A percentile compares a stretch with the other conserved stretches of the same genome.
These are phyloP conservation scores for Talaromyces sp. DNA, from an alignment of 2,329 filamentous ascomycete genomes.

Conservation along the genomic window DNA sequence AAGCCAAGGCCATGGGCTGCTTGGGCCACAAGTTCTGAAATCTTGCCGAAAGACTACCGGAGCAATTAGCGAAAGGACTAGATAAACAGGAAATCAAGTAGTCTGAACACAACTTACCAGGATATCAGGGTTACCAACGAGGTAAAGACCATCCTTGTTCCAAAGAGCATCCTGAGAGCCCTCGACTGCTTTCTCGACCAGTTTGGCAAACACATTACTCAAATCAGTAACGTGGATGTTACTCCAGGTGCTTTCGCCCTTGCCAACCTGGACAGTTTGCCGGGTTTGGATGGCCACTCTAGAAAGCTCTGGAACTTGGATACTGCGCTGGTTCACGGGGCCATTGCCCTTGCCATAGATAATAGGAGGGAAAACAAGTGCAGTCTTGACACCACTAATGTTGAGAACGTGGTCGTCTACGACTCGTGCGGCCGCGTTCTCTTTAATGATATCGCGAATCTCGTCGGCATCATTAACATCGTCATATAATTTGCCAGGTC, in stretches of 20 bases:
- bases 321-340: conserved; percentile 53
- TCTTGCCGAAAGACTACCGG: conserved; percentile 27
- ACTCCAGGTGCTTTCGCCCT: conserved; percentile 60
- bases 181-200: conserved; percentile 50
- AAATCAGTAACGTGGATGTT: conserved; percentile 65
- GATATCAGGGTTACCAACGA: conserved; percentile 12
- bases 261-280: conserved; percentile 57
- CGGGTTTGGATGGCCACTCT: conserved; percentile 48
- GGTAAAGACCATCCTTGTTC: conserved; percentile 22
- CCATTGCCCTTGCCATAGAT: conserved; percentile 61
- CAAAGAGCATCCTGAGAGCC: conserved; percentile 11
- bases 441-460: conserved; percentile 36
- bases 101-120: conserved; percentile 25
- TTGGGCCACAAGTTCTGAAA: conserved; percentile 25
- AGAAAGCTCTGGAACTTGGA: conserved; percentile 54
- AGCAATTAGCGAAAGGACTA: background rate
- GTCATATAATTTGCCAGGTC: conserved; percentile 35
- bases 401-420: conserved; percentile 67
- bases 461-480: conserved; percentile 38
- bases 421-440: conserved; percentile 59
- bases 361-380: conserved; percentile 64
- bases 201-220: conserved; percentile 54
- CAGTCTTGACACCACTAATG: conserved; percentile 54
- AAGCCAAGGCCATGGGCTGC: conserved; percentile 24
- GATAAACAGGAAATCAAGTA: background rate